Conservation (phyloP, 352 stramenopile genomes). For the Globisporangium mamillatum region DNA sequence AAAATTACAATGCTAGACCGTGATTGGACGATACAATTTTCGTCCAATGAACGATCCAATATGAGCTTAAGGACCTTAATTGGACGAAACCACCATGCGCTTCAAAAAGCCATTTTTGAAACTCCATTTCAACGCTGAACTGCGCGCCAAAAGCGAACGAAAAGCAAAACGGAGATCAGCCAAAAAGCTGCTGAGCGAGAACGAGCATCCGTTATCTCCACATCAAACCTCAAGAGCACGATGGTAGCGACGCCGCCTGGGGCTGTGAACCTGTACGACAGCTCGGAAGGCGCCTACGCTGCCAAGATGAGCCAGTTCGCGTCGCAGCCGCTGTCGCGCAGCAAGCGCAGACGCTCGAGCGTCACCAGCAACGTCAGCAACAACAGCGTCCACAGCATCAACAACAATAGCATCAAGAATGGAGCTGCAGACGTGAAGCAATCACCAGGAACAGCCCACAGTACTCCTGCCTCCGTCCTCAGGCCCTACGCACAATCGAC, state of each 20-base stretch:
- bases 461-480: not conserved
- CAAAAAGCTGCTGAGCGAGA: not conserved
- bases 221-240: not conserved
- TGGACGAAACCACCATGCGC: not conserved
- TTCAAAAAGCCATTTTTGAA: constrained; percentile 8
- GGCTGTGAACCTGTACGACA: constrained; percentile 19
- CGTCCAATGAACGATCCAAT: not conserved
- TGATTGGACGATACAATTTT: too few species aligned
- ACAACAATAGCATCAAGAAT: not conserved
- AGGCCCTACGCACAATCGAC: not conserved
- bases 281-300: constrained; percentile 11
- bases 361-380: constrained; percentile 8
- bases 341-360: constrained; percentile 15
- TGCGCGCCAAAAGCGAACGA: constrained; percentile 11
- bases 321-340: constrained; percentile 17
- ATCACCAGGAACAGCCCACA: not conserved
- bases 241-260: not conserved
- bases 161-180: constrained; percentile 10
- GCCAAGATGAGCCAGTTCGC: constrained; percentile 13
- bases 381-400: not conserved
- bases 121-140: not conserved
- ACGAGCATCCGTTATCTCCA: not conserved
- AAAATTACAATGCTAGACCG: too few species aligned
- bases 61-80: not conserved
- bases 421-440: not conserved